Conservation (phyloP, 2,329 filamentous ascomycete species). For the Talaromyces sp. region DNA sequence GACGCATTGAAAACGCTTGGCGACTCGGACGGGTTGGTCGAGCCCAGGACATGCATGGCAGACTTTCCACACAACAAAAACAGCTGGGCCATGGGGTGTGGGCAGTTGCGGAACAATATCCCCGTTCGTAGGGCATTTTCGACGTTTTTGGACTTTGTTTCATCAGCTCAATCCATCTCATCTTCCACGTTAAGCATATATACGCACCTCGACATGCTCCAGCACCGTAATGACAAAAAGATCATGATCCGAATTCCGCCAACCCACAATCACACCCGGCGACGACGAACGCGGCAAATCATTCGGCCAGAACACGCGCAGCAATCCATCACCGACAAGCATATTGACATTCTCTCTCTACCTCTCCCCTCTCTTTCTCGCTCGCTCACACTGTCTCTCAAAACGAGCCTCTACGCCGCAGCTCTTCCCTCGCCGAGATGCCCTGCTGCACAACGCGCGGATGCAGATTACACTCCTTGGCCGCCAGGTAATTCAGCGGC, state of each 20-base stretch:
- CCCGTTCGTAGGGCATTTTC: conserved; percentile 81
- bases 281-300: conserved; percentile 68
- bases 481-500: conserved; percentile 76
- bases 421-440: conserved; percentile 90
- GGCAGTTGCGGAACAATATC: conserved; percentile 75
- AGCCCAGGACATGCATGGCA: conserved; percentile 78
- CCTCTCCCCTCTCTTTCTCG: no score
- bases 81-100: conserved; percentile 73
- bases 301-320: conserved; percentile 98
- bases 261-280: conserved; percentile 86
- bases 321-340: conserved; percentile 71
- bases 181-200: background rate
- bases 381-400: no score
- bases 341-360: conserved; percentile 49
- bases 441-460: conserved; percentile 71
- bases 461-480: conserved; percentile 76
- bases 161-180: background rate
- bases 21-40: conserved; percentile 60
- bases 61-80: conserved; percentile 78
- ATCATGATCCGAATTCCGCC: conserved; percentile 88
- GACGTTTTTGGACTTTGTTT: conserved; percentile 63
- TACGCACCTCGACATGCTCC: conserved; percentile 79
- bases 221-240: conserved; percentile 85
- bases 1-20: conserved; percentile 57
- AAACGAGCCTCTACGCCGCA: conserved; percentile 91